Percentiles rank a stretch among this genome's conserved stretches.
Conservation (phyloP, 805 yeast species). For the Ogataea minuta region DNA sequence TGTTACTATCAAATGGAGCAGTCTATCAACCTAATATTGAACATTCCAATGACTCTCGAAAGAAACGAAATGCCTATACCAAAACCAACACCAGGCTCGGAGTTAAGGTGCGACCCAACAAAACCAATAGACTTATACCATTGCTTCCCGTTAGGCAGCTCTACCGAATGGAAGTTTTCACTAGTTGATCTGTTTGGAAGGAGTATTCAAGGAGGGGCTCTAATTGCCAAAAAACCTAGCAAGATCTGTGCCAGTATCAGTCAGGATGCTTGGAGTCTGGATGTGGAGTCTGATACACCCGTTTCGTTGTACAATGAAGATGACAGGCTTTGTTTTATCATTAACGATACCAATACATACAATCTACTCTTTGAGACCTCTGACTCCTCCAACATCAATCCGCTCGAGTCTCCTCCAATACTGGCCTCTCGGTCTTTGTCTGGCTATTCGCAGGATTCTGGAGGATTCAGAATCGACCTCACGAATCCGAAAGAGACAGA, state of each 20-base stretch:
- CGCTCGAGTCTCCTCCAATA: slow-evolving; percentile 55
- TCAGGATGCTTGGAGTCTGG: slow-evolving; percentile 43
- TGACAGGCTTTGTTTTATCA: slow-evolving; percentile 23
- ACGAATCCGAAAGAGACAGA: slow-evolving; percentile 57
- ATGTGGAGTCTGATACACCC: slow-evolving; percentile 13
- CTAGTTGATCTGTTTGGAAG: slow-evolving; percentile 71
- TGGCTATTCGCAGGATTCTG: slow-evolving; percentile 87
- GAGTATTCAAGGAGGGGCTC: slow-evolving; percentile 59
- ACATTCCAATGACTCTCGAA: slow-evolving; percentile 65
- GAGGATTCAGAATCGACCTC: slow-evolving; percentile 80
- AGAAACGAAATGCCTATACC: slow-evolving; percentile 71
- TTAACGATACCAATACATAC: slow-evolving; percentile 25
- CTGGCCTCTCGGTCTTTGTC: slow-evolving; percentile 81
- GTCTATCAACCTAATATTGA: slow-evolving; percentile 67
- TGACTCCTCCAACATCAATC: slow-evolving; percentile 43
- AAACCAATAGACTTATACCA: slow-evolving; percentile 60
- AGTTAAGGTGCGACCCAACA: slow-evolving; percentile 68
- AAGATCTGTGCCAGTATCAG: slow-evolving; percentile 43
- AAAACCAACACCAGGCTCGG: slow-evolving; percentile 67
- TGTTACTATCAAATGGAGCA: slow-evolving; percentile 62
- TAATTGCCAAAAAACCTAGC: slow-evolving; percentile 46
- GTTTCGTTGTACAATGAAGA: slow-evolving; percentile 1
- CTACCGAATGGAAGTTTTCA: slow-evolving; percentile 45
- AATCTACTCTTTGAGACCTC: slow-evolving; percentile 43
- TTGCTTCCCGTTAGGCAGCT: slow-evolving; percentile 75